Base-by-base conservation (phyloP, 257 asterid genomes). In the Linderniella brevidens region DNA sequence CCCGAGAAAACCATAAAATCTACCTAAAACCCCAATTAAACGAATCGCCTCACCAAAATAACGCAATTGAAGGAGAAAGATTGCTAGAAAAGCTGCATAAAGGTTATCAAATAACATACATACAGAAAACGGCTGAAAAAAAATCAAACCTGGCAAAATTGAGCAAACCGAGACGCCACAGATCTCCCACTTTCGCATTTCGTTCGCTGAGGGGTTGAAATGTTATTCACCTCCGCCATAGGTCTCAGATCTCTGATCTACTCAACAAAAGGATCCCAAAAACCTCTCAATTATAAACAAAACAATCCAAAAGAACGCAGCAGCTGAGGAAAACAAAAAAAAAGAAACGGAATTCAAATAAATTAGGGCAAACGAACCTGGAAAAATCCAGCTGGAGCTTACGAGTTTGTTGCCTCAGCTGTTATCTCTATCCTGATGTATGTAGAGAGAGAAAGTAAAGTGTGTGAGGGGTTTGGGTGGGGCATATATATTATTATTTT, bases 101-200 rank as follows among this genome's bases (percentile, higher is more conserved):
- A 10, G 14, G n/a, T n/a, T n/a, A n/a, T n/a, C n/a, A n/a, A n/a
- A n/a, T n/a, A 40, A 35, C 18, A 54, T 29, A 13, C 3, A 32
- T 37, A 3, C 12, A 49, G 11, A 57, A 51, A 37, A 16, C 32
- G 32, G 32, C 35, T 16, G 46, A n/a, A n/a, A 25, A 25, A 68
- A 58, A 14, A 20, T 47, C 18, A 45, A 25, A 75, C 96, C 96
- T 79, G 69, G 86, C 81, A 81, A 48, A 86, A 82, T 53, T 67
- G 53, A 19, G 65, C 46, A 49, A 86, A 86, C 46, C 94, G 84
- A 64, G 73, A 70, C 63, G 77, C 86, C 66, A 74, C 54, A 41
- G 76, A 45, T 56, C 65, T 37, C 40, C 64, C 78, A 56, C 55
- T 62, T 51, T 61, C 72, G 12, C 60, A 68, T 56, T 48, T 65